phyloP scores from a whole-genome alignment of 768 basidiomycete species.

The Leccinum longicurvipes region DNA sequence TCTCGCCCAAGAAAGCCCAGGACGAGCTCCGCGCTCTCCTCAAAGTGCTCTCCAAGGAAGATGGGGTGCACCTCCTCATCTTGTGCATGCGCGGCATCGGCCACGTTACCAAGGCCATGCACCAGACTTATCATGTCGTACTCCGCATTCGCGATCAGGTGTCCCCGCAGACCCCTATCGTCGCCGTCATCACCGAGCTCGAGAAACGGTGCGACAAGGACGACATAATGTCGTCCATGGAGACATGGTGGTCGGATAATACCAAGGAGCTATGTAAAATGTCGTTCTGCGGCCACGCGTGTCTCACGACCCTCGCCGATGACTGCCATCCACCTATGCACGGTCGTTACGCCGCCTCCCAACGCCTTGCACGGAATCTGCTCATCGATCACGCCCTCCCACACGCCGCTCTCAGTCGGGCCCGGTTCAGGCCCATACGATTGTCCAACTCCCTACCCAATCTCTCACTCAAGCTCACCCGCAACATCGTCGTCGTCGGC shows the following conservation, averaged over 20 bases:
- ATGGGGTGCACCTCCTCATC: constrained; percentile 23
- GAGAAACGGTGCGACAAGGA: constrained; percentile 14
- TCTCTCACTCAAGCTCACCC: constrained; percentile 13
- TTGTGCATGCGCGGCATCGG: constrained; percentile 22
- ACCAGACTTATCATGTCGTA: constrained; percentile 16
- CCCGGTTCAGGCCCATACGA: neutral
- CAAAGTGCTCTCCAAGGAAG: constrained; percentile 15
- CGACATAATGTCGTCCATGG: constrained; percentile 20
- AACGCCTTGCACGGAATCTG: constrained; percentile 18
- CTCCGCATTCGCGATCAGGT: constrained; percentile 19
- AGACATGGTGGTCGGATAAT: constrained; percentile 17
- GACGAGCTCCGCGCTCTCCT: constrained; percentile 19
- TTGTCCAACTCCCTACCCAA: neutral
- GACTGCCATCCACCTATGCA: constrained; percentile 13
- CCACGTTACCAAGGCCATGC: constrained; percentile 19
- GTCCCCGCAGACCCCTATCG: constrained; percentile 15
- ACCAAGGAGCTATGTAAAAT: constrained; percentile 3
- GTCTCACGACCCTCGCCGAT: constrained; percentile 23
- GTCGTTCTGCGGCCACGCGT: constrained; percentile 19
- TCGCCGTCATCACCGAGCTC: constrained; percentile 24
- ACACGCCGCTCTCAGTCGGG: no score
- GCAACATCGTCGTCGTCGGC: constrained; percentile 39
- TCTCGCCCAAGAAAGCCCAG: constrained; percentile 19
- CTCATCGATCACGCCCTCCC: constrained; percentile 19
- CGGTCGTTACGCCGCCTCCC: constrained; percentile 18